Evolutionary conservation across 139 green algal genomes (phyloP).

Genomic region (Chlorella sorokiniana): DNA sequence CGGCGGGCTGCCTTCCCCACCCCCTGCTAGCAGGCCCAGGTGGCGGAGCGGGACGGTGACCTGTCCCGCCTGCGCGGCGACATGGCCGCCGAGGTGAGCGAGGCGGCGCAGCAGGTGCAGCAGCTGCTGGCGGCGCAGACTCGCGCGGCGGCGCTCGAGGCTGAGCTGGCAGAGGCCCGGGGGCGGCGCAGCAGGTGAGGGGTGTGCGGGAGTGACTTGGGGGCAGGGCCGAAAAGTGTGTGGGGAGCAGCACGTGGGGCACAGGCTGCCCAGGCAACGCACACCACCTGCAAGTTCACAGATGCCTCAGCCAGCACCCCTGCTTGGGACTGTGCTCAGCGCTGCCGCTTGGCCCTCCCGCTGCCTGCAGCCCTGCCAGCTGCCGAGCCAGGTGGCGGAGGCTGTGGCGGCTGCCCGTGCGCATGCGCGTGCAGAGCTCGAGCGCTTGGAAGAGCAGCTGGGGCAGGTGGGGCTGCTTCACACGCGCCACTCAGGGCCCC

Average conservation of each 20-base stretch:
- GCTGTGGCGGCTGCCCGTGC: slow-evolving; percentile 16
- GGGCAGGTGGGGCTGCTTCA: background rate
- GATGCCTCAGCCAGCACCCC: too few relatives aligned
- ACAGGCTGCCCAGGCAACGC: background rate
- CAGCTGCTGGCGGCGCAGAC: slow-evolving; percentile 32
- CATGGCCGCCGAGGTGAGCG: slow-evolving; percentile 41
- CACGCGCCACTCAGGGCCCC: background rate
- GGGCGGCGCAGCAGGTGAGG: slow-evolving; percentile 17
- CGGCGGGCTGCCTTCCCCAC: background rate
- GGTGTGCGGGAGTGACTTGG: background rate
- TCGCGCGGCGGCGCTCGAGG: slow-evolving; percentile 26
- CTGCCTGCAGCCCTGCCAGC: background rate
- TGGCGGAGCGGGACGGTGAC: slow-evolving; percentile 19
- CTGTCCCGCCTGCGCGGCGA: slow-evolving; percentile 23
- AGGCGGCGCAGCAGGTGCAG: slow-evolving; percentile 49
- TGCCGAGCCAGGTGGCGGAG: slow-evolving; percentile 6
- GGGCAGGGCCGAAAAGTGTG: too few relatives aligned
- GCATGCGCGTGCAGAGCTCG: background rate
- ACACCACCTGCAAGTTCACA: background rate
- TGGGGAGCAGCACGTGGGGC: background rate
- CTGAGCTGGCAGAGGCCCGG: background rate
- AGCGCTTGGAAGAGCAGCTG: slow-evolving; percentile 10
- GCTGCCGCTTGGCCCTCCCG: slow-evolving; percentile 6
- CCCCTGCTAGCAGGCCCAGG: background rate
- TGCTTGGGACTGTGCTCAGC: background rate